A percentile compares a stretch with the other conserved stretches of the same genome.
phyloP scores from a whole-genome alignment of 352 stramenopile genomes.

The Phytophthora sp. region DNA sequence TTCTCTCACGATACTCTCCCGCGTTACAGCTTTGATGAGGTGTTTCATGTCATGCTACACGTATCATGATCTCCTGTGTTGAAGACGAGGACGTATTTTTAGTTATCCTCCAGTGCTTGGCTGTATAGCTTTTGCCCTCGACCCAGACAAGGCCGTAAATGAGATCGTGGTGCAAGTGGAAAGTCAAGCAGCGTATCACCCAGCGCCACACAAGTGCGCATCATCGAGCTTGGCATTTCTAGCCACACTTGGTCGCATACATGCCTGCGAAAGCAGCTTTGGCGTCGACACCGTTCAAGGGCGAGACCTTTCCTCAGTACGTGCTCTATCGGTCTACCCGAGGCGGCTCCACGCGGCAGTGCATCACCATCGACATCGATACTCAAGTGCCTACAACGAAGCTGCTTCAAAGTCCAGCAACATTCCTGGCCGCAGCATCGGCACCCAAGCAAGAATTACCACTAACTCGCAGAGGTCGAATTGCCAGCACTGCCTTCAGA shows the following conservation, averaged over 20 bases:
- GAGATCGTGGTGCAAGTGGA: constrained; percentile 9
- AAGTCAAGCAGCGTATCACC: constrained; percentile 5
- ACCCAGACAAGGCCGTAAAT: background rate
- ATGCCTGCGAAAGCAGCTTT: constrained; percentile 30
- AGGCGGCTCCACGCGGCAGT: background rate
- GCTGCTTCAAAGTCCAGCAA: background rate
- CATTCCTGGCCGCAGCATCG: constrained; percentile 13
- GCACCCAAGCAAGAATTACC: constrained; percentile 8
- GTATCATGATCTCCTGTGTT: background rate
- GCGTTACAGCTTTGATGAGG: constrained; percentile 1
- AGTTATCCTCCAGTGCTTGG: background rate
- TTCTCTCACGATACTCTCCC: constrained; percentile 16
- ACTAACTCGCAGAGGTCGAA: constrained; percentile 10
- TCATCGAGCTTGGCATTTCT: constrained; percentile 16
- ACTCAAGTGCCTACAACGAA: background rate
- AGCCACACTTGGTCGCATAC: constrained; percentile 15
- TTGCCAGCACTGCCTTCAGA: background rate
- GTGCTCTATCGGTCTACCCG: constrained; percentile 44
- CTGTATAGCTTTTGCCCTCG: background rate
- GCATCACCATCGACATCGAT: background rate
- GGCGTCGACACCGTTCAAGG: constrained; percentile 58
- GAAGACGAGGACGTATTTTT: constrained; percentile 32
- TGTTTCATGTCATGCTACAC: background rate
- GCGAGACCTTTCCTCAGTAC: constrained; percentile 67
- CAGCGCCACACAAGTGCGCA: background rate